Evolutionary conservation across 2,329 filamentous ascomycete genomes (phyloP), one percentile per base, ranked within the genome.

Genomic region (Chaetomium sp.): DNA sequence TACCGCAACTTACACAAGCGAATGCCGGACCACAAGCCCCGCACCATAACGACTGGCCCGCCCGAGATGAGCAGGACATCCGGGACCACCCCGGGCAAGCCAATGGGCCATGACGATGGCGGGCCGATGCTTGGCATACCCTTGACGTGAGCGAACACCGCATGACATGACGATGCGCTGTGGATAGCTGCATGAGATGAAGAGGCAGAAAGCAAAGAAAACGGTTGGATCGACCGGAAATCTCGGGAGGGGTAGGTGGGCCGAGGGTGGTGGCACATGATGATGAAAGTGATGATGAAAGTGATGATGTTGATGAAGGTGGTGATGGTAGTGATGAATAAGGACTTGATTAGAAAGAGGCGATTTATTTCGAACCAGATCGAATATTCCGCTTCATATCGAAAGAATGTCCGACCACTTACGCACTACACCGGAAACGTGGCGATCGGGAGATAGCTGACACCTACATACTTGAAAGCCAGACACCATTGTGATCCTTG

Each of bases 121-220:
- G 51, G 57, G 38, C 38, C 38, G 62, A 49, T n/a, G 62, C 62
- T 63, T 63, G 62, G 62, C 56, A 49, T 59, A 54, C 55, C 55
- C 49, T 55, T 33, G 31, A n/a, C 19, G 21, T 38, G 16, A 57
- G 27, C 45, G 35, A n/a, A 49, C 45, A 57, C 23, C n/a, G 23
- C 56, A 64, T 57, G 50, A 64, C 62, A 64, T 59, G 50, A 60
- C 50, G 23, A 16, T 42, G 38, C 16, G 16, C 38, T 42, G 38
- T 58, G 47, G 25, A 13, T 29, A 29, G 21, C 38, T 21, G 56
- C 56, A 57, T 58, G 10, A n/a, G 56, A 21, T 49, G 38, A 9
- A 25, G 23, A 23, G 4, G 19, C 12, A 10, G 25, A 10, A 47
- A 7, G 4, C 5, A 31, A n/a, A 4, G 4, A 13, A 25, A 35